These are phyloP conservation scores for Prunus campanulata DNA, from an alignment of 306 rosid genomes.

Conservation along the genomic window DNA sequence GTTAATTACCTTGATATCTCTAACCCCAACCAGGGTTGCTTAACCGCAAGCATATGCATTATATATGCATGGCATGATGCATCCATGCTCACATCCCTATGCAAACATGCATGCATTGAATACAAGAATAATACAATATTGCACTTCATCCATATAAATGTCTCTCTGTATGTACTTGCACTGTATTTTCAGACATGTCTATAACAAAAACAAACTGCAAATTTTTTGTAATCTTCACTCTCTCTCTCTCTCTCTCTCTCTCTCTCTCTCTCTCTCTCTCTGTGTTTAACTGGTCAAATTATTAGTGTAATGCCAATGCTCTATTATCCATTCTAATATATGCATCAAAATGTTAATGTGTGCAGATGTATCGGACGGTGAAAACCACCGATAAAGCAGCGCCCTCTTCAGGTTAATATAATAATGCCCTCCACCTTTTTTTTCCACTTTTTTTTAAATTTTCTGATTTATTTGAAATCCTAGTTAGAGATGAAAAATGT, in stretches of 20 bases:
- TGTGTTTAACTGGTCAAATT: background rate
- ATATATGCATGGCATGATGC: background rate
- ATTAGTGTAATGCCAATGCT: background rate
- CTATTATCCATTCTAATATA: background rate
- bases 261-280: too few species aligned
- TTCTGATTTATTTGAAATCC: too few species aligned
- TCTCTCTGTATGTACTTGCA: conserved; percentile 50
- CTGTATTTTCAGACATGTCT: conserved; percentile 32
- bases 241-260: too few species aligned
- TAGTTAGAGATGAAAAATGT: background rate
- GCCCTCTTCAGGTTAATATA: conserved; percentile 70
- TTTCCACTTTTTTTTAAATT: too few species aligned
- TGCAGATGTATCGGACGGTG: conserved; percentile 96
- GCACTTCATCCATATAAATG: conserved; percentile 27
- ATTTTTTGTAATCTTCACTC: too few species aligned
- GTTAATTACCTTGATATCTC: conserved; percentile 33
- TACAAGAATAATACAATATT: background rate
- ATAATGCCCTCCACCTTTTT: background rate
- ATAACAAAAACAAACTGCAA: background rate
- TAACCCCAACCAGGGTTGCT: conserved; percentile 50
- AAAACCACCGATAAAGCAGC: conserved; percentile 89
- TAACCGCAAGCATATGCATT: conserved; percentile 19
- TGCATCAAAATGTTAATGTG: background rate
- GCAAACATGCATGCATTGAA: conserved; percentile 14
- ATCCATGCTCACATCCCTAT: background rate